Percentiles rank a stretch among this genome's conserved stretches.
These are phyloP conservation scores for Ogataea siamensis DNA, from an alignment of 805 yeast genomes.

Conservation along the genomic window DNA sequence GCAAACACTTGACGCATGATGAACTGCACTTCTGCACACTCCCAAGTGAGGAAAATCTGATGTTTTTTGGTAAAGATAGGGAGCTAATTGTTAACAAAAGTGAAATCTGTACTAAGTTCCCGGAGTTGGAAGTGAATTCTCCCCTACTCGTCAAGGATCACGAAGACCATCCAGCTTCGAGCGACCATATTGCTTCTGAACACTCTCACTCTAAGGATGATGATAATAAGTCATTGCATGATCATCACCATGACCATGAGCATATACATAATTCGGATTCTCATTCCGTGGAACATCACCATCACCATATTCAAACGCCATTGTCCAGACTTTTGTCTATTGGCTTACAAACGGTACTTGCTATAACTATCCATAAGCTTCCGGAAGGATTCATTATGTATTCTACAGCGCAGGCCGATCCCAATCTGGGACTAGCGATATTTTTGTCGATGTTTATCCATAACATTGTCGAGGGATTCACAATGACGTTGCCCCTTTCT, in stretches of 20 bases:
- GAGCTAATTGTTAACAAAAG: conserved; percentile 26
- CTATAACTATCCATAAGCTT: conserved; percentile 82
- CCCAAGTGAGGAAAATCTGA: conserved; percentile 34
- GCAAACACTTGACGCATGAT: conserved; percentile 7
- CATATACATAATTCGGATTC: conserved; percentile 18
- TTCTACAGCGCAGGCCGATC: conserved; percentile 68
- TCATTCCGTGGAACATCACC: conserved; percentile 46
- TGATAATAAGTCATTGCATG: too few species aligned
- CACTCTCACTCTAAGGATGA: background rate
- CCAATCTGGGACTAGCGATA: conserved; percentile 71
- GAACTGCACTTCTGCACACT: conserved; percentile 34
- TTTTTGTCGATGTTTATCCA: conserved; percentile 85
- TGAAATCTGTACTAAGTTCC: conserved; percentile 28
- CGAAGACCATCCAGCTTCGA: background rate
- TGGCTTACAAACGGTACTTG: conserved; percentile 87
- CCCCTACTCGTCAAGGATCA: conserved; percentile 28
- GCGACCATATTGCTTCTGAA: background rate
- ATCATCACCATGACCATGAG: conserved; percentile 12
- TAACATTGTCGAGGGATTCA: conserved; percentile 90
- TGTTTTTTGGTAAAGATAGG: conserved; percentile 30
- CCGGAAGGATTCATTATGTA: conserved; percentile 95
- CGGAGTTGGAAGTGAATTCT: conserved; percentile 33
- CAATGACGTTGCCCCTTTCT: conserved; percentile 88
- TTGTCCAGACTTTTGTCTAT: conserved; percentile 76
- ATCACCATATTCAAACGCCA: conserved; percentile 78